Evolutionary conservation across 78 protist species (phyloP), one percentile per base, ranked within the genome.

Genomic region (Parvularia atlantis): DNA sequence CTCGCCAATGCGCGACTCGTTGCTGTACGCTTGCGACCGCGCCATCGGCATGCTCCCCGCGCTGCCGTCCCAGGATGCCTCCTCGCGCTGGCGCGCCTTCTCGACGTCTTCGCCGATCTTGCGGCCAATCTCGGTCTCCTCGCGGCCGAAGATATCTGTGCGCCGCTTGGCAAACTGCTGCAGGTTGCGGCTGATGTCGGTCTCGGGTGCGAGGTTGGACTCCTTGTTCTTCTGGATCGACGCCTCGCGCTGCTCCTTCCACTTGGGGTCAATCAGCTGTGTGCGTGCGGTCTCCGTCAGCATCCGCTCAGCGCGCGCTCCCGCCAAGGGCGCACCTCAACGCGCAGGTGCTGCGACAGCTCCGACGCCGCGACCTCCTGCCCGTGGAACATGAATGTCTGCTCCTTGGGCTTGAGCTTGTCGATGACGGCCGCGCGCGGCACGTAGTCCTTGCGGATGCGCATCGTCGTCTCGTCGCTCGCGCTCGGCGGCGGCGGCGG

Each of bases 221-320:
- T 20, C 35, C 36, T 17, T 24, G 33, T 44, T 41, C 53, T 44
- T 58, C 17, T 4, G 26, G 26, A 1, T 17, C n/a, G 28, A 1
- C 11, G 20, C 24, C 26, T 3, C 62, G 40, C 62, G 62, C 81
- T 76, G 66, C 26, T 70, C 81, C n/a, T 20, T 20, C 81, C 81
- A 76, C 48, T 44, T 39, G 19, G 82, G 82, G 39, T 77, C 82
- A 30, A 77, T 48, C 60, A 77, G 66, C 39, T n/a, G n/a, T n/a
- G n/a, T n/a, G n/a, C n/a, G n/a, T n/a, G n/a, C n/a, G n/a, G n/a
- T n/a, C n/a, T n/a, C n/a, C n/a, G n/a, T n/a, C n/a, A n/a, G n/a
- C n/a, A n/a, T n/a, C n/a, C n/a, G n/a, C n/a, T n/a, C n/a, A n/a
- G n/a, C n/a, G n/a, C n/a, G n/a, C n/a, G n/a, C n/a, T n/a, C n/a